Evolutionary conservation across 2,329 filamentous ascomycete genomes (phyloP).

Genomic region (Daldinia sp.): DNA sequence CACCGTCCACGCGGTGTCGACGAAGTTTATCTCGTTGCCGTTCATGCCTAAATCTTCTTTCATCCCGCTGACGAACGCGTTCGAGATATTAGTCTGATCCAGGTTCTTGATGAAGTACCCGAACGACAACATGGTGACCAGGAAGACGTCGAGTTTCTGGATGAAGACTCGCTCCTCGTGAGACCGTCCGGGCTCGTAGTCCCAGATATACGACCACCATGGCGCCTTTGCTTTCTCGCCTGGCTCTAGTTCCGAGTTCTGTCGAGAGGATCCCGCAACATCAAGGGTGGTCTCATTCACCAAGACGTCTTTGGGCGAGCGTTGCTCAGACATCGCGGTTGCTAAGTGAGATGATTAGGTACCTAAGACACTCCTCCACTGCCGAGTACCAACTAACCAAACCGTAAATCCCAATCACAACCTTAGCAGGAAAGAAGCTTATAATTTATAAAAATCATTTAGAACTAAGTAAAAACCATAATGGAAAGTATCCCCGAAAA

Average conservation of each 20-base stretch:
- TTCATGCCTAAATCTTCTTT: constrained; percentile 52
- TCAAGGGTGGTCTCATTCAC: constrained; percentile 30
- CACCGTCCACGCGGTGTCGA: constrained; percentile 54
- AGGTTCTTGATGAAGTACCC: constrained; percentile 48
- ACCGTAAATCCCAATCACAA: not conserved
- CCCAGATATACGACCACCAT: constrained; percentile 47
- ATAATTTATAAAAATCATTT: constrained; percentile 9
- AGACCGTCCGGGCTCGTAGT: constrained; percentile 43
- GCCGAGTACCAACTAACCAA: not conserved
- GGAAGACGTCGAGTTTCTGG: constrained; percentile 45
- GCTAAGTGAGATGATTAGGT: constrained; percentile 1
- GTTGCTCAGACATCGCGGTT: constrained; percentile 27
- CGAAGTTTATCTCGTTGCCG: constrained; percentile 55
- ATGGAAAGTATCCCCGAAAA: constrained; percentile 1
- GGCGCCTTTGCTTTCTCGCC: constrained; percentile 27
- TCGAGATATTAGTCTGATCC: constrained; percentile 45
- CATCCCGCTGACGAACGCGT: constrained; percentile 52
- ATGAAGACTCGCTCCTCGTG: constrained; percentile 44
- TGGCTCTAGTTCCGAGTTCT: not conserved
- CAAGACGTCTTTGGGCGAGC: constrained; percentile 22
- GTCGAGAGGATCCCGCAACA: constrained; percentile 16
- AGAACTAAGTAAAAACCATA: constrained; percentile 4
- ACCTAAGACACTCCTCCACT: not conserved
- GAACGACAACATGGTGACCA: constrained; percentile 45
- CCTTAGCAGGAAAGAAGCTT: not conserved